Evolutionary conservation across 495 filamentous ascomycete species (phyloP), one percentile per base, ranked within the genome.

Genomic region (Elasticomyces elasticus): DNA sequence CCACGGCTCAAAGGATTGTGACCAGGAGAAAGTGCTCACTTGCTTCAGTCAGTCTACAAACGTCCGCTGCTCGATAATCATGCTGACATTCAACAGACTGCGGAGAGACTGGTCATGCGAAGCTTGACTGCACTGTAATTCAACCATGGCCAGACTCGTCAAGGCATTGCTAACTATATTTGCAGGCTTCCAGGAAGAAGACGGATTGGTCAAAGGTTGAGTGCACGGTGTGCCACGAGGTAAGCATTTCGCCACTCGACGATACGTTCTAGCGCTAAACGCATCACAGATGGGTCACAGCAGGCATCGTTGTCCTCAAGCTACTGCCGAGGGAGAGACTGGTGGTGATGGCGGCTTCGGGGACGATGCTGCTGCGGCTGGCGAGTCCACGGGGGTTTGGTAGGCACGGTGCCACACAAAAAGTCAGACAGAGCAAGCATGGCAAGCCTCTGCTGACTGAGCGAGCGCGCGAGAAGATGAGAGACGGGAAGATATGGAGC

Each of bases 151-250:
- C 19, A 12, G 9, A 12, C 72, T n/a, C n/a, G n/a, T n/a, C 63
- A 80, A 61, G 74, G 75, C 11, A 71, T 67, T 7, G 72, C 79
- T 51, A 66, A 71, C 13, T 71, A 69, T 0, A 73, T 15, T 41
- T 22, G 9, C 2, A n/a, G 27, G 52, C 49, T 9, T 40, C 45
- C 28, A 20, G 22, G 2, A 40, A 49, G n/a, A 24, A 49, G 24
- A 80, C 76, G 41, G 85, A 95, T 61, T 88, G 82, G 66, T 74
- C 76, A 12, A 80, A 79, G 31, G 82, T 94, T 52, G 79, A 86
- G 65, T 95, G 89, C 72, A 76, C 69, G 56, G 81, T n/a, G 7
- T 49, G 23, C 19, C 5, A n/a, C 7, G 40, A 43, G 6, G 6
- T 43, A 19, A 26, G 4, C 20, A 26, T 7, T 45, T 23, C 24